Evolutionary conservation across 345 rosid species (phyloP), one percentile per base, ranked within the genome.

Genomic region (Acer saccharum): DNA sequence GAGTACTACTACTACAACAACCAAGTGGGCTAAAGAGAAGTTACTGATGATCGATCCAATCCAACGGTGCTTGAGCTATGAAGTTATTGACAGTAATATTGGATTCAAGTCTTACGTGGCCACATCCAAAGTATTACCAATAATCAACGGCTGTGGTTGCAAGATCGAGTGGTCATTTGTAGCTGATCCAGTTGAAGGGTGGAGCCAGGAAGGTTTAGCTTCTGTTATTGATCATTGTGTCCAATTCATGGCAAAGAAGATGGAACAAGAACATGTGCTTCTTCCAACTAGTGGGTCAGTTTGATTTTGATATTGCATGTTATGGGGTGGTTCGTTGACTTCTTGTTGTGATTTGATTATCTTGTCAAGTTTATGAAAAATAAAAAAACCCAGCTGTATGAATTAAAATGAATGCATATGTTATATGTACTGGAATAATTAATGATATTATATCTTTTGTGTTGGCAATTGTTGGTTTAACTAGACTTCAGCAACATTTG

Each of bases 141-240:
- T 46, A 35, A 35, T 35, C 32, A 50, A 68, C 44, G 91, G 68
- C 20, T 80, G 73, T 7, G 87, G 87, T 60, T 90, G 88, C 71
- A 73, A 29, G 73, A 80, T 93, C 20, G 92, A 88, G 86, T 91
- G 94, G 91, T 87, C 92, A 69, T 91, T 83, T 54, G 85, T 81
- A 2, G 71, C 83, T 18, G 97, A 93, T 78, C 92, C 91, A 11
- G 48, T 85, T 21, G 83, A 81, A 68, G 93, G 92, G 54, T 84
- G 85, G 90, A 79, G 46, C 27, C 68, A 68, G 8, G 88, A 90
- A 76, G 89, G 82, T 54, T 78, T 90, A 52, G 76, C 63, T 50
- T 65, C 88, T 4, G 84, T 69, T 68, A 3, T 80, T 41, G 79
- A 82, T 10, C 66, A 64, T 58, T 74, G 67, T 76, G 87, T 93